A percentile compares a stretch with the other conserved stretches of the same genome.
Conservation (phyloP, 2,329 filamentous ascomycete species). For the Neocatenulostroma microsporum region DNA sequence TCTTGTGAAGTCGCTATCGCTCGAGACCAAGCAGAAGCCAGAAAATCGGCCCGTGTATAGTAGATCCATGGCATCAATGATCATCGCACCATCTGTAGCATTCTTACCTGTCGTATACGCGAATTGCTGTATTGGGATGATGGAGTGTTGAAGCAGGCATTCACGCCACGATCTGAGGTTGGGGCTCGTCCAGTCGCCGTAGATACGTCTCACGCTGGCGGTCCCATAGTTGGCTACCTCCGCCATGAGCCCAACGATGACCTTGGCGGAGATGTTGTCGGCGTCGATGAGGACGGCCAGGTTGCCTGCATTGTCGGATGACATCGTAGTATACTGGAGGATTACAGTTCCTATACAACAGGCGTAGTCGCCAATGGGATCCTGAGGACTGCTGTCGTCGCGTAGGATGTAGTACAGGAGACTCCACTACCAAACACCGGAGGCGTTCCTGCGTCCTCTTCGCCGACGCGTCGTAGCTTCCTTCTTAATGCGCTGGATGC, state of each 20-base stretch:
- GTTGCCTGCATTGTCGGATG: too few relatives aligned
- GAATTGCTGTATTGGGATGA: constrained; percentile 25
- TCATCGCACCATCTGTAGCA: constrained; percentile 29
- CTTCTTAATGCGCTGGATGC: too few relatives aligned
- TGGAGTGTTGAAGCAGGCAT: constrained; percentile 20
- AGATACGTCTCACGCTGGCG: constrained; percentile 25
- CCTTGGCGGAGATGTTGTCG: constrained; percentile 22
- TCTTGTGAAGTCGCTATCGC: constrained; percentile 32
- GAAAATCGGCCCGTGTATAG: constrained; percentile 29
- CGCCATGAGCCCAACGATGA: constrained; percentile 23
- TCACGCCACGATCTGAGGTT: constrained; percentile 20
- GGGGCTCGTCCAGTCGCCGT: constrained; percentile 25
- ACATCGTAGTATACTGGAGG: too few relatives aligned
- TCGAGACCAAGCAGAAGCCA: constrained; percentile 30
- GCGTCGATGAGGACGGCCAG: constrained; percentile 21
- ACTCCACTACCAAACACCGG: too few relatives aligned
- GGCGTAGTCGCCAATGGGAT: too few relatives aligned
- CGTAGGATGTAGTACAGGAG: too few relatives aligned
- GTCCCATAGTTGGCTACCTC: constrained; percentile 29
- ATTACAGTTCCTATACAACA: too few relatives aligned
- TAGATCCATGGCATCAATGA: constrained; percentile 32
- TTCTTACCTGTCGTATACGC: constrained; percentile 28
- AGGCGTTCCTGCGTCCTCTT: too few relatives aligned
- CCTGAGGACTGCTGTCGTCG: too few relatives aligned
- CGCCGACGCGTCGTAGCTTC: too few relatives aligned